Evolutionary conservation across 805 yeast species (phyloP).

Genomic region (Brettanomyces sp.): DNA sequence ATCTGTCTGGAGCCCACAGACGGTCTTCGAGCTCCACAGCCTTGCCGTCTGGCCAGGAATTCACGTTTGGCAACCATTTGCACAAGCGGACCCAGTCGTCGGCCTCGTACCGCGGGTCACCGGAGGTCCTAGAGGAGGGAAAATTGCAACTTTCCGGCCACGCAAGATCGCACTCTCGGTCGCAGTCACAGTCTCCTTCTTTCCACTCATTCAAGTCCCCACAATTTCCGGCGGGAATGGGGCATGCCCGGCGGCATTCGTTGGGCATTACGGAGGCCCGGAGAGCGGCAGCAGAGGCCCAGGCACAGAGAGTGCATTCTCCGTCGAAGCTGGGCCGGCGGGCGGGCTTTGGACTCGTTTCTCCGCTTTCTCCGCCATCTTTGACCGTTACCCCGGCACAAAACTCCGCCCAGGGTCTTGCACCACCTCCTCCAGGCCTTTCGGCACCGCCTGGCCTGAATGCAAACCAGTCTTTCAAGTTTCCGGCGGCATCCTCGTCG

Average conservation of each 20-base stretch:
- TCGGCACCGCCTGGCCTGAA: constrained; percentile 19
- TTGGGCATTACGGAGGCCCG: constrained; percentile 88
- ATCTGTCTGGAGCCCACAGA: not conserved
- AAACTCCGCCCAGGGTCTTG: not conserved
- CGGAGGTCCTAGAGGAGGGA: not conserved
- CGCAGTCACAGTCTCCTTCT: constrained; percentile 29
- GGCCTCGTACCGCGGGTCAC: constrained; percentile 10
- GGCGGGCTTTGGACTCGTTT: constrained; percentile 1
- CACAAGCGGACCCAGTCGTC: constrained; percentile 43
- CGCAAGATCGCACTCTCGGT: constrained; percentile 48
- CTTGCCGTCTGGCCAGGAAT: not conserved
- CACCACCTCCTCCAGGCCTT: constrained; percentile 1
- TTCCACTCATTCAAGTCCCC: constrained; percentile 14
- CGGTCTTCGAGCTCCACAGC: not conserved
- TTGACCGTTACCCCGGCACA: constrained; percentile 6
- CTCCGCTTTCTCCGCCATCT: constrained; percentile 1
- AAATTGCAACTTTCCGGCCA: constrained; percentile 49
- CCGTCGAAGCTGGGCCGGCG: constrained; percentile 18
- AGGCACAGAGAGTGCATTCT: constrained; percentile 50
- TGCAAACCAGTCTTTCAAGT: constrained; percentile 31
- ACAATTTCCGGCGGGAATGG: constrained; percentile 32
- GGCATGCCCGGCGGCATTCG: constrained; percentile 88
- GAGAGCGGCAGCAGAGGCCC: constrained; percentile 90
- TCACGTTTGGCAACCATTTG: constrained; percentile 12
- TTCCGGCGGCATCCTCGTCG: constrained; percentile 33